phyloP scores from a whole-genome alignment of 1,139 yeast species.

The Maudiozyma humilis region DNA sequence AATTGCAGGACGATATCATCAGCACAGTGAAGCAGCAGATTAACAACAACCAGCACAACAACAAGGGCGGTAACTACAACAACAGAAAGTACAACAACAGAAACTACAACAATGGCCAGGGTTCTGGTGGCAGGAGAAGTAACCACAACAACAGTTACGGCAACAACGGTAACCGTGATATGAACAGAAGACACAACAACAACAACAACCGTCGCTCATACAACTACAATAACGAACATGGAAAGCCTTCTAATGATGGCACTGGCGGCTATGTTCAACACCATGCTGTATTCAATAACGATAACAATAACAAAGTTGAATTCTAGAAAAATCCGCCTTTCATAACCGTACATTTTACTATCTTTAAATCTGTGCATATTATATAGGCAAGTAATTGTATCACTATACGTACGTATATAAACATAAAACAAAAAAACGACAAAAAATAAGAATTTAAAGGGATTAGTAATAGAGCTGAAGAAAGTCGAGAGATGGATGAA shows the following conservation, averaged over 20 bases:
- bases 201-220: constrained; percentile 8
- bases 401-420: neutral
- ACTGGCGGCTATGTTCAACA: constrained; percentile 29
- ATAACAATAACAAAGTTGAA: constrained; percentile 10
- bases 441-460: neutral
- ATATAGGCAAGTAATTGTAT: constrained; percentile 2
- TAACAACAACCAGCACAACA: constrained; percentile 30
- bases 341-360: too few species aligned
- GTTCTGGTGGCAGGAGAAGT: constrained; percentile 11
- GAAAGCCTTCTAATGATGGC: constrained; percentile 19
- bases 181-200: constrained; percentile 11
- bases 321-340: constrained; percentile 7
- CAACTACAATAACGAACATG: constrained; percentile 11
- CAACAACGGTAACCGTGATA: constrained; percentile 7
- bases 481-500: neutral
- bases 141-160: constrained; percentile 8
- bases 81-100: constrained; percentile 16
- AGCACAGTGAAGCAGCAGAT: constrained; percentile 65
- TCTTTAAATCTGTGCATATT: constrained; percentile 5
- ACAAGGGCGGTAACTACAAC: constrained; percentile 18
- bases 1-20: constrained; percentile 63
- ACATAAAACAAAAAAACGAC: constrained; percentile 1
- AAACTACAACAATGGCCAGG: constrained; percentile 12
- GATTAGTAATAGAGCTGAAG: neutral
- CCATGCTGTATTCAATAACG: constrained; percentile 7